A percentile compares a stretch with the other conserved stretches of the same genome.
Conservation (phyloP, 2,329 filamentous ascomycete genomes). For the Clonostachys solani region DNA sequence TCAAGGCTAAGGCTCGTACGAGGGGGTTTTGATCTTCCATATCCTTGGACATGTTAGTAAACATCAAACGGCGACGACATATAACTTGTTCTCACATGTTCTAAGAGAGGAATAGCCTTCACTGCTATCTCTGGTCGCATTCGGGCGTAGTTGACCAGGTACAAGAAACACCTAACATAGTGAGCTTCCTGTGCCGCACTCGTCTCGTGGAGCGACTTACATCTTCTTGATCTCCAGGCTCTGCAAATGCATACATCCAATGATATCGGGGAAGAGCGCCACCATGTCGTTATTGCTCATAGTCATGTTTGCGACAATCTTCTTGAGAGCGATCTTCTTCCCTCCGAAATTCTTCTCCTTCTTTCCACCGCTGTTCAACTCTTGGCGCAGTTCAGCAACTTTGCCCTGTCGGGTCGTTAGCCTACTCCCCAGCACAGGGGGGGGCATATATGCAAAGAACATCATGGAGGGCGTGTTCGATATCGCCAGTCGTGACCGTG, state of each 20-base stretch:
- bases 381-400: constrained; percentile 91
- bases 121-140: constrained; percentile 92
- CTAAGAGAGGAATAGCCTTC: constrained; percentile 83
- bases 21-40: constrained; percentile 92
- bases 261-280: constrained; percentile 90
- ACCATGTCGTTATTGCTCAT: constrained; percentile 99
- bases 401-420: constrained; percentile 80
- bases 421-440: constrained; percentile 34
- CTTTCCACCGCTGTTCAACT: constrained; percentile 90
- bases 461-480: constrained; percentile 19
- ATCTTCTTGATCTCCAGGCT: constrained; percentile 99
- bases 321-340: constrained; percentile 98
- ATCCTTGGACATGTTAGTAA: constrained; percentile 52
- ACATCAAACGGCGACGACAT: not conserved
- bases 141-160: constrained; percentile 93
- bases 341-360: constrained; percentile 95
- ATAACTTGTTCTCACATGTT: constrained; percentile 55
- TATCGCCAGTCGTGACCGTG: too few relatives aligned
- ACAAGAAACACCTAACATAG: constrained; percentile 84
- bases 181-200: not conserved
- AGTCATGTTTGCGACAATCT: constrained; percentile 99
- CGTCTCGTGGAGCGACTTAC: constrained; percentile 44
- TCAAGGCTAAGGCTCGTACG: constrained; percentile 84
- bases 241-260: constrained; percentile 90
- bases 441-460: constrained; percentile 50